These are phyloP conservation scores for Paracorniculantispora psalliotae DNA, from an alignment of 2,329 filamentous ascomycete species.

Conservation along the genomic window DNA sequence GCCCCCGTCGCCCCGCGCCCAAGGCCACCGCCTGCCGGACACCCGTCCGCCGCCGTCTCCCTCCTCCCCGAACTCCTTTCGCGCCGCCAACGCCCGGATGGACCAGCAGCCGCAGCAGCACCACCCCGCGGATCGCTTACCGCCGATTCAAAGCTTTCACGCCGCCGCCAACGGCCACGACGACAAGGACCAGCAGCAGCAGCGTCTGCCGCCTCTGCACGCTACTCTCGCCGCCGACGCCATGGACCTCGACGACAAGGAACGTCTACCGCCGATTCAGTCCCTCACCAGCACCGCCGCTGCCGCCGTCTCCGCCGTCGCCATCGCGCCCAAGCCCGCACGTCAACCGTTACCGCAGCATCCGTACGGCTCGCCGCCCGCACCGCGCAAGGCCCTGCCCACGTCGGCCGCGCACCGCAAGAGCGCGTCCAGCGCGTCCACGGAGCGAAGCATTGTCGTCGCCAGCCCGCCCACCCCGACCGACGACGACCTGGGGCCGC, in stretches of 20 bases:
- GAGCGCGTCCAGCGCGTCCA: background rate
- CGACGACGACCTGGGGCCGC: slow-evolving; percentile 2
- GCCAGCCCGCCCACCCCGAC: slow-evolving; percentile 1
- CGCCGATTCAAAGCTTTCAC: slow-evolving; percentile 5
- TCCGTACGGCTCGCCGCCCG: background rate
- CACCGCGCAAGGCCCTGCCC: slow-evolving; percentile 1
- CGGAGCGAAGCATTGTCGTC: background rate
- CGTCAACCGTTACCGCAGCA: slow-evolving; percentile 6
- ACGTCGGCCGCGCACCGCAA: background rate
- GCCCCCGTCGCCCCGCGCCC: background rate
- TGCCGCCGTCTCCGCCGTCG: too few relatives aligned
- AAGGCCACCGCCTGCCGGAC: slow-evolving; percentile 6
- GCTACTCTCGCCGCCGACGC: slow-evolving; percentile 5
- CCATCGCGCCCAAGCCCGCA: background rate
- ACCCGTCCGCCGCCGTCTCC: background rate
- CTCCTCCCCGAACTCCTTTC: too few relatives aligned
- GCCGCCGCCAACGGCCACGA: background rate
- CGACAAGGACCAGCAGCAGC: background rate
- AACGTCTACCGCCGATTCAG: slow-evolving; percentile 9
- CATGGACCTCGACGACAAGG: slow-evolving; percentile 12
- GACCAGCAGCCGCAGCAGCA: background rate
- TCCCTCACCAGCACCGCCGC: too few relatives aligned
- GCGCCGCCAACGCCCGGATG: slow-evolving; percentile 1
- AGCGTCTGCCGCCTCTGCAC: slow-evolving; percentile 5
- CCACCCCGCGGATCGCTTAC: slow-evolving; percentile 5